Base-by-base conservation (phyloP, 331 rosid species). In the Arachis monticola region DNA sequence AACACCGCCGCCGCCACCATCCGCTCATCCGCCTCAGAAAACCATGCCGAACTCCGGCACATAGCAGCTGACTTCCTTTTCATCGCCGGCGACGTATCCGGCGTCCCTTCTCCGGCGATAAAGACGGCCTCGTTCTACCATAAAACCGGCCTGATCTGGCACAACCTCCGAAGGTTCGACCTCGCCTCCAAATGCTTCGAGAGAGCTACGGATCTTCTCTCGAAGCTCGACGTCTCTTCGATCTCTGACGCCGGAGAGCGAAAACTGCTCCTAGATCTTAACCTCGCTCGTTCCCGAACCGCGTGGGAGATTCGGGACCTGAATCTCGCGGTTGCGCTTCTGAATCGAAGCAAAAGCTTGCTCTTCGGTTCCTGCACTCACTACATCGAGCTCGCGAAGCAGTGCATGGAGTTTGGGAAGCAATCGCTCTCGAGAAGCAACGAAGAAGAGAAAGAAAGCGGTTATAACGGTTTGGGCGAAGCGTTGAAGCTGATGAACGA, bases 131-230 rank as follows among this genome's bases (percentile, higher is more conserved):
- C 90, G 10, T 91, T 94, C 64, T 94, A 90, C 88, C 82, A 79
- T 70, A 94, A 87, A 76, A 88, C 97, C 51, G 99, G 99, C 4
- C 67, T 74, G 76, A 74, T 88, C 31, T 94, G 96, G 96, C 89
- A 88, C 69, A 78, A 80, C 35, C 90, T 92, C 17, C 70, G 81
- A 10, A 87, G 76, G 13, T 87, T 90, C 62, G 97, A 94, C 40
- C 92, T 91, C 78, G 97, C 99, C 13, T 84, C 96, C 4, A 60
- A 77, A n/a, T 94, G 97, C 84, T 94, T 87, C 73, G 99, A 91
- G 86, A 84, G 76, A 67, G 97, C 97, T 58, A 82, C 99, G 1
- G 96, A 94, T 69, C 65, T 90, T 2, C 71, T 91, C 9, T 87
- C 96, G 11, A 88, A 80, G 67, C 9, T 87, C 52, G 89, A 87